These are phyloP conservation scores for Fraxinus excelsior DNA, from an alignment of 257 asterid genomes.

Conservation along the genomic window DNA sequence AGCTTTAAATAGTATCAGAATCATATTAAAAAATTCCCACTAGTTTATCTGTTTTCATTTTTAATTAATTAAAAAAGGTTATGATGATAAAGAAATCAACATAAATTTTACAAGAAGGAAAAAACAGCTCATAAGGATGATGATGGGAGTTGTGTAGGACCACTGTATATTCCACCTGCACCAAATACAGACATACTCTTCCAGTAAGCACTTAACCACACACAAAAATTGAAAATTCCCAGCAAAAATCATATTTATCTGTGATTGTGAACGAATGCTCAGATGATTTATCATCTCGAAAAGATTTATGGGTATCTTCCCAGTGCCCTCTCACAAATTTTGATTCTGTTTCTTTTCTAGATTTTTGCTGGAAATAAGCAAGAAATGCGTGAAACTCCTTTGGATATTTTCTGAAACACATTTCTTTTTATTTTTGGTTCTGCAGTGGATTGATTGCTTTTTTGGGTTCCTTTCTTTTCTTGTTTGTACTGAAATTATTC, in stretches of 20 bases:
- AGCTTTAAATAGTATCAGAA: too few relatives aligned
- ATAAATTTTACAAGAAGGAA: not conserved
- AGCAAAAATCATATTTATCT: not conserved
- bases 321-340: slow-evolving; percentile 6
- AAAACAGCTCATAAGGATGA: slow-evolving; percentile 15
- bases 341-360: slow-evolving; percentile 9
- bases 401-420: slow-evolving; percentile 22
- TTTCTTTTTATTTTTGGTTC: slow-evolving; percentile 13
- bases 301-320: slow-evolving; percentile 29
- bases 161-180: slow-evolving; percentile 25
- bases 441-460: slow-evolving; percentile 13
- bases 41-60: not conserved
- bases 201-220: not conserved
- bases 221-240: not conserved
- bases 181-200: not conserved
- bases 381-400: slow-evolving; percentile 8
- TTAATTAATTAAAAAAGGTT: not conserved
- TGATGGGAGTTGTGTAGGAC: slow-evolving; percentile 20
- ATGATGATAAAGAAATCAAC: slow-evolving; percentile 11
- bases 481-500: slow-evolving; percentile 6
- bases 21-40: not conserved
- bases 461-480: slow-evolving; percentile 28
- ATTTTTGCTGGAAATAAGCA: slow-evolving; percentile 9
- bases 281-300: not conserved
- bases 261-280: not conserved